A percentile compares a stretch with the other conserved stretches of the same genome.
Conservation (phyloP, 2,329 filamentous ascomycete species). For the Pseudocercospora eumusae region DNA sequence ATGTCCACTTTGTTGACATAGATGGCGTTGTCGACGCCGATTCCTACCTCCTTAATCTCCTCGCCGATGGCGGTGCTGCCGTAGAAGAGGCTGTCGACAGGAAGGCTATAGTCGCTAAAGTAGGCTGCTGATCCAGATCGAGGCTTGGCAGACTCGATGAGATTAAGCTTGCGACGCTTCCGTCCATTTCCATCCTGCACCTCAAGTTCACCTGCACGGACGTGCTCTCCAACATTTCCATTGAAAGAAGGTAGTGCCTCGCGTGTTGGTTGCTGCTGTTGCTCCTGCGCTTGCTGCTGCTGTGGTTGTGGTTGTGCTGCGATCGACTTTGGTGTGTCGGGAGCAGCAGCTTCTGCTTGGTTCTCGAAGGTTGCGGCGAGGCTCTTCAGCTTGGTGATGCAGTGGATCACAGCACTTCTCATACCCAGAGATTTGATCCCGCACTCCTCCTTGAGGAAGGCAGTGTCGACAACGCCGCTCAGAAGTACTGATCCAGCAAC, state of each 20-base stretch:
- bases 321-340: conserved; percentile 22
- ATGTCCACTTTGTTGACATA: conserved; percentile 19
- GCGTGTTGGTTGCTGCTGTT: conserved; percentile 2
- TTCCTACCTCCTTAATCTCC: conserved; percentile 24
- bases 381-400: conserved; percentile 57
- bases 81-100: conserved; percentile 42
- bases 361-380: conserved; percentile 10
- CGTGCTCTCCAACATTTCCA: conserved; percentile 17
- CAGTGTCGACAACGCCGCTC: conserved; percentile 53
- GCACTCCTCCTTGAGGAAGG: conserved; percentile 56
- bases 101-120: conserved; percentile 27
- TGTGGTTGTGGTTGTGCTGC: conserved; percentile 12
- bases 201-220: conserved; percentile 32
- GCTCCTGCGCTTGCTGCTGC: conserved; percentile 5
- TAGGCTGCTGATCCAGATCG: conserved; percentile 15
- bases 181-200: conserved; percentile 36
- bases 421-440: conserved; percentile 61
- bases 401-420: conserved; percentile 58
- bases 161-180: conserved; percentile 41
- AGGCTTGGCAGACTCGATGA: conserved; percentile 14
- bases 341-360: conserved; percentile 4
- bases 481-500: conserved; percentile 68
- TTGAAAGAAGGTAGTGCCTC: conserved; percentile 16
- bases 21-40: conserved; percentile 15
- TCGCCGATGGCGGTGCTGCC: conserved; percentile 33